Evolutionary conservation across 371 early-diverging fungal species (phyloP).

Genomic region (Apophysomyces trapeziformis): DNA sequence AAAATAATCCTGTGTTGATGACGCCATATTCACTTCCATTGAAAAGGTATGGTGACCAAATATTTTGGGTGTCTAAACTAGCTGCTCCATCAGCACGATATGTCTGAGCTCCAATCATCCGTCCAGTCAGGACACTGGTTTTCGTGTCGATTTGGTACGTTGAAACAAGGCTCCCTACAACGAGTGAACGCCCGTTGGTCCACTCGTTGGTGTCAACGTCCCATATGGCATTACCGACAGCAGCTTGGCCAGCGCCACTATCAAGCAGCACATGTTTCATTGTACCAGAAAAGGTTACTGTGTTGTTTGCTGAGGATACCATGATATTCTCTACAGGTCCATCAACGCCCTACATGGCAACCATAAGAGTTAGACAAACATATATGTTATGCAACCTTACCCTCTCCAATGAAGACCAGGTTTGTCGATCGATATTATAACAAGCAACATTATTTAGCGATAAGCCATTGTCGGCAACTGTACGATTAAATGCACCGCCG

Average conservation of each 20-base stretch:
- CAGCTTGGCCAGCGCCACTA: not conserved
- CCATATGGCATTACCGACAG: constrained; percentile 34
- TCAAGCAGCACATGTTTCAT: constrained; percentile 15
- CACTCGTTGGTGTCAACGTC: constrained; percentile 19
- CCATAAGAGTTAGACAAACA: not conserved
- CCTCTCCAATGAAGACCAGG: constrained; percentile 32
- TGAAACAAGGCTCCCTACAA: constrained; percentile 23
- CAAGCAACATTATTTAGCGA: constrained; percentile 34
- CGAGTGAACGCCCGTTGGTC: constrained; percentile 22
- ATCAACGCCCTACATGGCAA: constrained; percentile 34
- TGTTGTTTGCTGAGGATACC: constrained; percentile 18
- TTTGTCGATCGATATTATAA: constrained; percentile 21
- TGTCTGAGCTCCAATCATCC: constrained; percentile 36
- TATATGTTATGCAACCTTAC: constrained; percentile 16
- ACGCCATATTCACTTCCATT: constrained; percentile 17
- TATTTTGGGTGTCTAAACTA: constrained; percentile 2
- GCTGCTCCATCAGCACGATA: constrained; percentile 31
- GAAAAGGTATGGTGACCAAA: constrained; percentile 19
- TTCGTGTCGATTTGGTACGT: not conserved
- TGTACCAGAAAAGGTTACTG: constrained; percentile 39
- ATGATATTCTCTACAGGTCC: constrained; percentile 31
- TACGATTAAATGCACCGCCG: constrained; percentile 40
- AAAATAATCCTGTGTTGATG: constrained; percentile 38
- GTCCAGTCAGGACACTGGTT: constrained; percentile 24
- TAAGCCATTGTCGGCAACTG: constrained; percentile 4